Percentiles rank a stretch among this genome's conserved stretches.
These are phyloP conservation scores for Eimeria necatrix DNA, from an alignment of 169 alveolate species.

Conservation along the genomic window DNA sequence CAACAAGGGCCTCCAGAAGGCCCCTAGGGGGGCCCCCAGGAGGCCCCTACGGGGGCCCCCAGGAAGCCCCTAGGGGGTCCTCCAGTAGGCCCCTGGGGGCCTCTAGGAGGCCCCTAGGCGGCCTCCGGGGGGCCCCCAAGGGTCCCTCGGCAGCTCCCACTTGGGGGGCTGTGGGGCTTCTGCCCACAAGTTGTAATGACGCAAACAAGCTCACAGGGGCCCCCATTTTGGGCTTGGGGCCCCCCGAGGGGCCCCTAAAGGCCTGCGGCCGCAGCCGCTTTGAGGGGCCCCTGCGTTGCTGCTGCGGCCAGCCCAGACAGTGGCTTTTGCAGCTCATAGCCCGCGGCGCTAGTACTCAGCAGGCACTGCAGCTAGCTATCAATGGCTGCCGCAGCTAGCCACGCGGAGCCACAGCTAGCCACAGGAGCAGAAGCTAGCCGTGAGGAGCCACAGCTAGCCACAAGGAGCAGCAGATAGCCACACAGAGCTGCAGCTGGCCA, in stretches of 20 bases:
- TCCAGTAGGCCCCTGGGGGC: no score
- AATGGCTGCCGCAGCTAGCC: neutral
- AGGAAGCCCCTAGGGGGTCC: neutral
- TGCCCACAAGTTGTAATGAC: no score
- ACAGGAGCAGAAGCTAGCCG: neutral
- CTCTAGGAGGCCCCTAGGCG: no score
- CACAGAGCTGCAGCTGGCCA: no score
- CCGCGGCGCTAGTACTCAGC: neutral
- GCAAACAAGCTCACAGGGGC: no score
- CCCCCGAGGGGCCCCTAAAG: neutral
- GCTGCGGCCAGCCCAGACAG: neutral
- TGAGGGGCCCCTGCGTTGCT: neutral
- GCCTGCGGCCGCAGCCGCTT: conserved; percentile 28
- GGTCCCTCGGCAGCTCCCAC: neutral
- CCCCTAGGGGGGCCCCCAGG: neutral
- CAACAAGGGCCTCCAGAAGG: no score
- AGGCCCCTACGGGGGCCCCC: neutral
- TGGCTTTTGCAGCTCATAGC: neutral
- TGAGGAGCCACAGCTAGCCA: neutral
- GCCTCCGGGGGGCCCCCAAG: neutral
- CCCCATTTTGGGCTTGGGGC: no score
- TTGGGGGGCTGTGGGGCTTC: neutral
- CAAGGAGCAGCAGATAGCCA: neutral
- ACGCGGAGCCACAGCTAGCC: neutral
- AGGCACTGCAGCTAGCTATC: conserved; percentile 32